Percentiles rank a stretch among this genome's conserved stretches.
Conservation (phyloP, 805 yeast species). For the Candida sphagnicola region DNA sequence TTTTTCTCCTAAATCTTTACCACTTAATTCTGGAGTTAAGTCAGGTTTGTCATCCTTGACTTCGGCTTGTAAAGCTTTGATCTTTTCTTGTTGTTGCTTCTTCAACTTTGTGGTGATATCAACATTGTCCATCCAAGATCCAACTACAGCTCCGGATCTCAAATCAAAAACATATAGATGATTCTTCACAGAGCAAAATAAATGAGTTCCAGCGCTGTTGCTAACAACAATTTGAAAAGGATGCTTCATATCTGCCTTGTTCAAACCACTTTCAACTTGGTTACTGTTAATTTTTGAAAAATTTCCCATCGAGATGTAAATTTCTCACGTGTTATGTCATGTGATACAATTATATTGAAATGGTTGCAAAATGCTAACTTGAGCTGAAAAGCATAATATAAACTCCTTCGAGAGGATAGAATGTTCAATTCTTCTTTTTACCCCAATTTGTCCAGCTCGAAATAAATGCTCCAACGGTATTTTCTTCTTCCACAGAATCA, state of each 20-base stretch:
- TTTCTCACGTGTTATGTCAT: neutral
- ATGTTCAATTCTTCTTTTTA: neutral
- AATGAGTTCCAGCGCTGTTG: conserved; percentile 39
- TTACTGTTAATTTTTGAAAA: no score
- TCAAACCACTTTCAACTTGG: no score
- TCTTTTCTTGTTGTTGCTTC: conserved; percentile 44
- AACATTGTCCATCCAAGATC: conserved; percentile 60
- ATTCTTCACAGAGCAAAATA: conserved; percentile 59
- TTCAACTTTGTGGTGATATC: conserved; percentile 44
- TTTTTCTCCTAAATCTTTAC: no score
- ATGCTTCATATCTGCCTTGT: conserved; percentile 48
- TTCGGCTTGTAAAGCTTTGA: conserved; percentile 16
- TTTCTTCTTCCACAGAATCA: neutral
- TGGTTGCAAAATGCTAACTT: no score
- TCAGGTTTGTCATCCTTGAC: conserved; percentile 15
- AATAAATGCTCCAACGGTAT: neutral
- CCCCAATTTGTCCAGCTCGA: conserved; percentile 3
- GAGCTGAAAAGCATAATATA: no score
- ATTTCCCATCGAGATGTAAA: conserved; percentile 5
- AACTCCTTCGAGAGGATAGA: no score
- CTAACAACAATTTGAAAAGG: conserved; percentile 60
- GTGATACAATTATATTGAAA: neutral
- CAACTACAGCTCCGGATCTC: conserved; percentile 39
- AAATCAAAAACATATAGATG: conserved; percentile 50
- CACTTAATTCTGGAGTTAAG: conserved; percentile 11